Evolutionary conservation across 148 eudicot species (phyloP).

Genomic region (Hydrangea macrophylla): DNA sequence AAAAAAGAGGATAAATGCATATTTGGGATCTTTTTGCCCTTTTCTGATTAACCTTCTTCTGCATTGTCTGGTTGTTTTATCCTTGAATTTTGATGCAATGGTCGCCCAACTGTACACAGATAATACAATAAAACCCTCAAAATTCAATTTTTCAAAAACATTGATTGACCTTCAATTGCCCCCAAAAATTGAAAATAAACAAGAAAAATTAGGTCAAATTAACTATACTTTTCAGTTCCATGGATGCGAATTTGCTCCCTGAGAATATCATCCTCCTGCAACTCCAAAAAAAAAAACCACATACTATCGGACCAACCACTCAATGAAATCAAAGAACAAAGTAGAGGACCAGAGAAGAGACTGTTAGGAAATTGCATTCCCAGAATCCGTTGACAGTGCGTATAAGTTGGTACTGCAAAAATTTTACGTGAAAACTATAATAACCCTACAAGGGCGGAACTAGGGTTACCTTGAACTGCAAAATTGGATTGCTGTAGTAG

Average conservation of each 20-base stretch:
- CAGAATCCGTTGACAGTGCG: too few species aligned
- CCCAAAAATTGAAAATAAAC: neutral
- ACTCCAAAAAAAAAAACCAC: too few species aligned
- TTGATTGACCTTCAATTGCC: neutral
- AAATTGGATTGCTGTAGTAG: too few species aligned
- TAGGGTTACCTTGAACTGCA: too few species aligned
- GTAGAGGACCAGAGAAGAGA: too few species aligned
- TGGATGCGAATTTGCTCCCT: conserved; percentile 74
- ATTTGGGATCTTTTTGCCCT: neutral
- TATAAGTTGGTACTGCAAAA: too few species aligned
- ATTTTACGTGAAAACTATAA: too few species aligned
- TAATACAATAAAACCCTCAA: conserved; percentile 2
- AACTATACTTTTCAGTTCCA: conserved; percentile 77
- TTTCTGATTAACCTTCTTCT: conserved; percentile 73
- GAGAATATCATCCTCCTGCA: conserved; percentile 93
- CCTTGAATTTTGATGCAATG: conserved; percentile 87
- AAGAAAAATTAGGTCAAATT: neutral
- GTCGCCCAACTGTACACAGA: conserved; percentile 65
- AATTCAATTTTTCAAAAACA: conserved; percentile 17
- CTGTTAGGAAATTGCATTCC: too few species aligned
- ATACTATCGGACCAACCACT: too few species aligned
- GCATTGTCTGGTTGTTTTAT: conserved; percentile 91
- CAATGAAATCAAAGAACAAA: too few species aligned
- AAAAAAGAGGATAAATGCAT: conserved; percentile 10
- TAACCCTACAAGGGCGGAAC: too few species aligned